These are phyloP conservation scores for Plasmopara viticola DNA, from an alignment of 352 stramenopile genomes.

Conservation along the genomic window DNA sequence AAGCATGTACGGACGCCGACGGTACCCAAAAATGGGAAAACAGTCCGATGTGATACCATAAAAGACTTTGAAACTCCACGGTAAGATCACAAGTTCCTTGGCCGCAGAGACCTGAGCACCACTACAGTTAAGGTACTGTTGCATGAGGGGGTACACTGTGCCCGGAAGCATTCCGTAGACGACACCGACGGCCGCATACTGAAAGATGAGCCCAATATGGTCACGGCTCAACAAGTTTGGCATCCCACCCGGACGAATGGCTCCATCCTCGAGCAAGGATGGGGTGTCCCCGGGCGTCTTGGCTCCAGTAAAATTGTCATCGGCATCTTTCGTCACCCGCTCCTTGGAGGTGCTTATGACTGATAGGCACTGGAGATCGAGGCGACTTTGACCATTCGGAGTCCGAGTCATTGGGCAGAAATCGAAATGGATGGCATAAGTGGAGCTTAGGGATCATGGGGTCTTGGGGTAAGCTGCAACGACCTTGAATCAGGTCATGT, in stretches of 20 bases:
- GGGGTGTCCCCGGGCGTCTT: conserved; percentile 25
- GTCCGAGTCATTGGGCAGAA: conserved; percentile 21
- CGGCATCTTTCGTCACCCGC: conserved; percentile 21
- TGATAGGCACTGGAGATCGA: conserved; percentile 33
- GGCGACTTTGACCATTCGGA: conserved; percentile 21
- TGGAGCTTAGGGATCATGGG: not conserved
- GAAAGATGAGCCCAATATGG: conserved; percentile 38
- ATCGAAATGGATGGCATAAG: conserved; percentile 11
- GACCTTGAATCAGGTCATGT: not conserved
- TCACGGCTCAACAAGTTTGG: conserved; percentile 31
- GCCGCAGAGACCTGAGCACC: conserved; percentile 42
- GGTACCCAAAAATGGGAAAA: conserved; percentile 49
- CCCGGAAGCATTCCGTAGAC: conserved; percentile 41
- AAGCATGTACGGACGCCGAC: conserved; percentile 56
- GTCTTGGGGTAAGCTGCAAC: not conserved
- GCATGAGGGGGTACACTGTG: conserved; percentile 47
- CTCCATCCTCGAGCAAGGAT: conserved; percentile 27
- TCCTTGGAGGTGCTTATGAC: conserved; percentile 29
- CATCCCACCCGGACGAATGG: conserved; percentile 28
- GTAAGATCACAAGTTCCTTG: conserved; percentile 35
- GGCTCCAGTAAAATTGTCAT: conserved; percentile 22
- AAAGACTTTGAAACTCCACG: conserved; percentile 64
- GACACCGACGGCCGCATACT: conserved; percentile 46
- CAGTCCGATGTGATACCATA: conserved; percentile 29
- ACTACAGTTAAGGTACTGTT: conserved; percentile 47